Evolutionary conservation across 2,329 filamentous ascomycete species (phyloP).

Genomic region (Apiospora arundinis): DNA sequence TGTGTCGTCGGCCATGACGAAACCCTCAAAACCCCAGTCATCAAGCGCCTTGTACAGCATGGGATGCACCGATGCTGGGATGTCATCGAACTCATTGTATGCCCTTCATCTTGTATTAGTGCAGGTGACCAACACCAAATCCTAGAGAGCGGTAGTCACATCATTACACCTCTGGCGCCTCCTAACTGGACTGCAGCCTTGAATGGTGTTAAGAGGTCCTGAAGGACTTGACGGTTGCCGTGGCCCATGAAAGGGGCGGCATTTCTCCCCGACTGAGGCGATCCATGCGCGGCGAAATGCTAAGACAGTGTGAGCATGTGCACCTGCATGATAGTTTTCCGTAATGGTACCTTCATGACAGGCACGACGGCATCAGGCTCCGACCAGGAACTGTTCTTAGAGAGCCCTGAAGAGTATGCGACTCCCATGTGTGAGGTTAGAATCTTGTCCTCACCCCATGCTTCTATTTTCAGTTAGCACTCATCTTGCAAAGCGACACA

Average conservation of each 20-base stretch:
- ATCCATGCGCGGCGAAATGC: slow-evolving; percentile 53
- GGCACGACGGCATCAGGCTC: slow-evolving; percentile 50
- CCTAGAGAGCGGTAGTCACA: slow-evolving; percentile 35
- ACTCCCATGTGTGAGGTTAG: slow-evolving; percentile 52
- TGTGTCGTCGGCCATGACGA: slow-evolving; percentile 50
- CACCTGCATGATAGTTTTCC: background rate
- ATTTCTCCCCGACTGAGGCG: slow-evolving; percentile 49
- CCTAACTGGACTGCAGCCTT: slow-evolving; percentile 50
- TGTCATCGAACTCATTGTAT: slow-evolving; percentile 49
- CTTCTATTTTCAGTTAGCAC: too few relatives aligned
- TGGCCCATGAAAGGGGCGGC: slow-evolving; percentile 51
- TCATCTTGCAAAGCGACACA: background rate
- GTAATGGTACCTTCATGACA: slow-evolving; percentile 45
- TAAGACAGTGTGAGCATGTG: slow-evolving; percentile 23
- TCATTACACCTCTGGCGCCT: slow-evolving; percentile 50
- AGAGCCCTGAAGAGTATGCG: slow-evolving; percentile 49
- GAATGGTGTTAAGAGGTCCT: slow-evolving; percentile 50
- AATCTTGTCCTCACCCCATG: slow-evolving; percentile 54
- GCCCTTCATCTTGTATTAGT: slow-evolving; percentile 32
- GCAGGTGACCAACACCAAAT: too few relatives aligned
- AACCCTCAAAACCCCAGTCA: slow-evolving; percentile 49
- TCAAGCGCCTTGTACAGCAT: slow-evolving; percentile 45
- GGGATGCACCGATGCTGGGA: slow-evolving; percentile 47
- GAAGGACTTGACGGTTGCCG: slow-evolving; percentile 49
- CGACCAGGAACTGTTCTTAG: slow-evolving; percentile 50